These are phyloP conservation scores for Rhinocladiella mackenziei DNA, from an alignment of 2,329 filamentous ascomycete species.

Conservation along the genomic window DNA sequence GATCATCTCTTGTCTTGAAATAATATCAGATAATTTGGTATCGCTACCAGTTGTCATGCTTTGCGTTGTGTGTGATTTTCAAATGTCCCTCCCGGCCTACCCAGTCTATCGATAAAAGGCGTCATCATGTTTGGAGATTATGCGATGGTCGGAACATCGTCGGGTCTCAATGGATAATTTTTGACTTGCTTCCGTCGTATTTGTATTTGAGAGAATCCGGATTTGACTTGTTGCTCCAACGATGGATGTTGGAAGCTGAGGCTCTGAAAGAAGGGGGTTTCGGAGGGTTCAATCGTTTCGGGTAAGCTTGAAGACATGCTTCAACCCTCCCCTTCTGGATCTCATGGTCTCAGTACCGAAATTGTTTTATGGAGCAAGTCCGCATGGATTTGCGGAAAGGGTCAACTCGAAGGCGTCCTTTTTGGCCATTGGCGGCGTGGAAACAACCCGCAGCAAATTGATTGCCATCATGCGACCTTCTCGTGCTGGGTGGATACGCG, in stretches of 20 bases:
- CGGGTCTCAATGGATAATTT: no score
- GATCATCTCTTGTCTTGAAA: neutral
- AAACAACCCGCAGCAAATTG: constrained; percentile 16
- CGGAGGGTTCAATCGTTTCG: constrained; percentile 5
- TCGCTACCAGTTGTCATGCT: constrained; percentile 7
- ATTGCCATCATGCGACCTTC: constrained; percentile 64
- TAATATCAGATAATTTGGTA: constrained; percentile 8
- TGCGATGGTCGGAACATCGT: no score
- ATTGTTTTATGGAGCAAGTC: constrained; percentile 5
- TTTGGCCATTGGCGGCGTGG: constrained; percentile 5
- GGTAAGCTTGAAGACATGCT: no score
- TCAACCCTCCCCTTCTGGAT: constrained; percentile 2
- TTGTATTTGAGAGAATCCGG: neutral
- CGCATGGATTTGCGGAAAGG: constrained; percentile 11
- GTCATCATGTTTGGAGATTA: neutral
- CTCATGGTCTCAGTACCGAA: constrained; percentile 4
- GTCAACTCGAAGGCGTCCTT: constrained; percentile 11
- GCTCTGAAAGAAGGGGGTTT: no score
- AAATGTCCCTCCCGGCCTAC: constrained; percentile 1
- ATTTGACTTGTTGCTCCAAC: constrained; percentile 7
- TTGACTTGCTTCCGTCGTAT: no score
- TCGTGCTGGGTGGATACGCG: constrained; percentile 89
- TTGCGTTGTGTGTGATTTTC: no score
- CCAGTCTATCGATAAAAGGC: neutral
- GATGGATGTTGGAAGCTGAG: constrained; percentile 3